Base-by-base conservation (phyloP, 768 basidiomycete species). In the Amanita subjunquillea region DNA sequence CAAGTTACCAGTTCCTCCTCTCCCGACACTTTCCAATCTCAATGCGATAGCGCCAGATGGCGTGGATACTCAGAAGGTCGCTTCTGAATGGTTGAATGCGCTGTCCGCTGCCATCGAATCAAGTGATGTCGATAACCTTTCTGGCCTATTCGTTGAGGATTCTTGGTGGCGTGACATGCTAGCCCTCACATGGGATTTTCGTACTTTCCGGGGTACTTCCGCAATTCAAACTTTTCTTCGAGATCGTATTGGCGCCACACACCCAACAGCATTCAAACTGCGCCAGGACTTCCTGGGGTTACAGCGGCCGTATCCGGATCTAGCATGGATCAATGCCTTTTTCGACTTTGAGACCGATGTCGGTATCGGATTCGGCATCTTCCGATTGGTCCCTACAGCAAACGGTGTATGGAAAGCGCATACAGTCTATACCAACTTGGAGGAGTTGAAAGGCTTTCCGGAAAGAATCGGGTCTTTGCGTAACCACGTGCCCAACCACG, bases 151-250 rank as follows among this genome's bases (percentile, higher is more conserved):
- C 25, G 55, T 59, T 1, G 57, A 63, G 3, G 60, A 63, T n/a
- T 59, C 63, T 3, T 63, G 68, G 51, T 81, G 79, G 80, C 68
- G 76, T 20, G 81, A 82, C 58, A 66, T 74, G 29, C 59, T 78
- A 12, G 63, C 75, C 1, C 62, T 80, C 40, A 81, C 82, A 0
- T 79, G 74, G 72, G 69, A 76, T 48, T 3, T 62, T 80, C 42
- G 47, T 37, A 48, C 47, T 34, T 48, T 48, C 80, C 80, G 0
- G 77, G 74, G 72, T 67, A 76, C 58, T 69, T 82, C 57, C 69
- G 74, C 10, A 17, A 71, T 80, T 58, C 63, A 48, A 13, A 51
- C 56, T 20, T 69, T 79, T 56, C 65, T 79, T 38, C 54, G 54
- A 0, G 70, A 71, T 32, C 71, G 70, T 36, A 65, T 77, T n/a